Base-by-base conservation (phyloP, 108 stramenopile species). In the Cyclotella baltica region DNA sequence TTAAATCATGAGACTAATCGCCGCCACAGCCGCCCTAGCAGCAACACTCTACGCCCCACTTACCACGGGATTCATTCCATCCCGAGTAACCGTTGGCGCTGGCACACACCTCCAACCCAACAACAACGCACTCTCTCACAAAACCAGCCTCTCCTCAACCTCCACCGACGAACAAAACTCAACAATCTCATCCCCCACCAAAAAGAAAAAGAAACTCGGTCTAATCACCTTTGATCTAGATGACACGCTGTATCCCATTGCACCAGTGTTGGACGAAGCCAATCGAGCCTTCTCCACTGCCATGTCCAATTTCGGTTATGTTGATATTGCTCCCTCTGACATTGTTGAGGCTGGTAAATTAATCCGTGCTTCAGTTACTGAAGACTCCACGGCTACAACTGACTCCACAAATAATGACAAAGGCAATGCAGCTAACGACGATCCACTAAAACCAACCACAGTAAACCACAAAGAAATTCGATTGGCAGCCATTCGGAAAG, bases 201-300 rank as follows among this genome's bases (percentile, higher is more conserved):
- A 68, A 35, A 77, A 70, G 50, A 72, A 69, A n/a, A 75, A 78
- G 37, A 86, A 66, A 46, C 81, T 96, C n/a, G 92, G 91, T 50
- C 80, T 96, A 18, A 57, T 96, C 22, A 94, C 96, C 16, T 96
- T 94, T 72, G 96, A 96, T 74, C 79, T 96, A 2, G 96, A 96
- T 67, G 96, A 96, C 70, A 91, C 92, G 37, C 80, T 96, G 29
- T 96, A 91, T 69, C 93, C 96, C 35, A 86, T 92, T 66, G 84
- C 37, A 11, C 80, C 85, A 19, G 90, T 93, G 1, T 69, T 93
- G 29, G 72, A 85, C 5, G 92, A 90, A 64, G 96, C 96, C 29
- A 96, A 96, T 67, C 80, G 79, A 51, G 89, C 85, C 34, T 96
- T 96, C 83, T 89, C 88, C 11, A 69, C 52, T n/a, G 91, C 92